Conservation (phyloP, 176 grass and related monocot genomes). For the Bromus sterilis region DNA sequence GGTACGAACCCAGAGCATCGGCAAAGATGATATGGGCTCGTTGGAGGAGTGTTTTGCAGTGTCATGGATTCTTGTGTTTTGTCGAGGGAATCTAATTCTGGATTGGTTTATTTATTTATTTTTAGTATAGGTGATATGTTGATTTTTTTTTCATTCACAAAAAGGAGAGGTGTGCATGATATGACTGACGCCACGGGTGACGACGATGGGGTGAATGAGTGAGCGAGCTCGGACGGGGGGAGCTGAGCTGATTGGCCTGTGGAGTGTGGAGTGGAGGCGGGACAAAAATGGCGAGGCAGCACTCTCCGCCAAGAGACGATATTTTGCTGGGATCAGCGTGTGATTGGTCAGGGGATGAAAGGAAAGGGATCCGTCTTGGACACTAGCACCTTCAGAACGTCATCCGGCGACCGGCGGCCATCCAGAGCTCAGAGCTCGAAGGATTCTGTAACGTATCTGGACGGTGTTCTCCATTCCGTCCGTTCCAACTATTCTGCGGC, state of each 20-base stretch:
- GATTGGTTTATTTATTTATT: neutral
- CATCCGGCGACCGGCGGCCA: neutral
- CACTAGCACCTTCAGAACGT: neutral
- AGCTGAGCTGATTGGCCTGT: neutral
- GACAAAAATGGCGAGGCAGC: neutral
- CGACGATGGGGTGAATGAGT: constrained; percentile 7
- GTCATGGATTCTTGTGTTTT: neutral
- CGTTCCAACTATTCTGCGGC: too few relatives aligned
- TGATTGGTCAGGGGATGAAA: neutral
- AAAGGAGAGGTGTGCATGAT: neutral
- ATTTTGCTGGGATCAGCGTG: constrained; percentile 6
- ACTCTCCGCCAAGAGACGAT: neutral
- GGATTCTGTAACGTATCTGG: neutral
- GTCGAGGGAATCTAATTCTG: neutral
- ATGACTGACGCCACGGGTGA: constrained; percentile 29
- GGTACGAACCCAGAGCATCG: too few relatives aligned
- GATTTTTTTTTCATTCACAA: too few relatives aligned
- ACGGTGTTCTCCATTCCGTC: too few relatives aligned
- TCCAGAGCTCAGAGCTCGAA: neutral
- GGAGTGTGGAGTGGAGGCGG: neutral
- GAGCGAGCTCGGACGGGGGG: neutral
- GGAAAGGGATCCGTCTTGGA: constrained; percentile 7
- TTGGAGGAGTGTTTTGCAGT: neutral
- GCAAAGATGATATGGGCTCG: neutral
- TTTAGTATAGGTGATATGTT: too few relatives aligned